These are phyloP conservation scores for Epichloe elymi DNA, from an alignment of 2,329 filamentous ascomycete species.

Conservation along the genomic window DNA sequence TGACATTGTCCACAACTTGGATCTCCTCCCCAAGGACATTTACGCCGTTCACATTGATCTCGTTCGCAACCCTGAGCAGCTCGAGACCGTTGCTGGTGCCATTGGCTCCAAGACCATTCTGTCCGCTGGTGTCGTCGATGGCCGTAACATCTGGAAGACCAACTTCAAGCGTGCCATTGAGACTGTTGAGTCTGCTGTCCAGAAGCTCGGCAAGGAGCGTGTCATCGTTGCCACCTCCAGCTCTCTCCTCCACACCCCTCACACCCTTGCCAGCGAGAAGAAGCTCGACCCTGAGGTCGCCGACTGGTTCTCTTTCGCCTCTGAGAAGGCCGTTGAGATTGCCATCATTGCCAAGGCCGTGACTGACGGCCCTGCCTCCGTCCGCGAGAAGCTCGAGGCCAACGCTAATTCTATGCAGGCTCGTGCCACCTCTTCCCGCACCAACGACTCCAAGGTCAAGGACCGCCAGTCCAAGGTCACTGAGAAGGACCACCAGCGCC, in stretches of 20 bases:
- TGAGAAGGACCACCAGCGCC: conserved; percentile 76
- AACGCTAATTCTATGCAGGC: conserved; percentile 91
- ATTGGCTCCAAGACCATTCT: conserved; percentile 82
- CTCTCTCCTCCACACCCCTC: conserved; percentile 95
- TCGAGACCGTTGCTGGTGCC: conserved; percentile 68
- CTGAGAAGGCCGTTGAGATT: conserved; percentile 86
- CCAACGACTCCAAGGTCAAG: conserved; percentile 97
- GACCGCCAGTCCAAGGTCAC: conserved; percentile 85
- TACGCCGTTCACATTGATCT: conserved; percentile 89
- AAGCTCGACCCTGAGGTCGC: conserved; percentile 86
- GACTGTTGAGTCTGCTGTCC: conserved; percentile 74
- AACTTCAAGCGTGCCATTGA: conserved; percentile 95
- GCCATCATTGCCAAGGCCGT: conserved; percentile 93
- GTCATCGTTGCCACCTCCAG: conserved; percentile 94
- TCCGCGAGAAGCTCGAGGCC: conserved; percentile 81
- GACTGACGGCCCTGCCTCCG: conserved; percentile 77
- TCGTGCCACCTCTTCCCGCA: conserved; percentile 82
- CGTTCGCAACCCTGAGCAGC: conserved; percentile 96
- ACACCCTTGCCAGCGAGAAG: conserved; percentile 98
- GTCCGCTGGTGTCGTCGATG: conserved; percentile 93
- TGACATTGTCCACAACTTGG: conserved; percentile 98
- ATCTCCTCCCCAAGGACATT: conserved; percentile 66
- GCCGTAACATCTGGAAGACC: conserved; percentile 99
- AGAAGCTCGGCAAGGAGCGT: conserved; percentile 93
- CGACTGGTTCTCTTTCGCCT: conserved; percentile 98